Base-by-base conservation (phyloP, 2,329 filamentous ascomycete species). In the Phaeosphaeriaceae sp. region DNA sequence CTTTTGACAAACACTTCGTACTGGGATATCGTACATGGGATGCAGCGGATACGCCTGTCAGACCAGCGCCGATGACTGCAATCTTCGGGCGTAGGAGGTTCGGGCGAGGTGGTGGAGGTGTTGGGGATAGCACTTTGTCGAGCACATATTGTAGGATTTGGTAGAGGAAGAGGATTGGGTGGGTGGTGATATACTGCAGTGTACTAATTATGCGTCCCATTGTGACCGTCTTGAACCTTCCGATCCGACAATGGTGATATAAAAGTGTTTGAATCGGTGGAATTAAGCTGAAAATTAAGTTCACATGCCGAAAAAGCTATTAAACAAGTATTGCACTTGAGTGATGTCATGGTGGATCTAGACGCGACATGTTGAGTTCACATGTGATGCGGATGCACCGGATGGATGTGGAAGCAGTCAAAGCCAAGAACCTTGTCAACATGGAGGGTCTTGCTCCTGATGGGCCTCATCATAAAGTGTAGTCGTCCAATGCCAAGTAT, bases 31-130 rank as follows among this genome's bases (percentile, higher is more conserved):
- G 52, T 76, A 75, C 51, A 74, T 96, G 92, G 1, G 91, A 88
- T 0, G 93, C 93, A 8, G 91, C 88, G 1, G 91, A 92, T 2
- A 95, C 88, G 42, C 86, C 86, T 3, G 92, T 95, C 55, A 96
- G 82, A 8, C 81, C 81, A 43, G 81, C 81, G 8, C 80, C 81
- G 46, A 83, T 80, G 55, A 83, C 70, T 49, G 81, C 81, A 52
- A 83, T 81, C 48, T 78, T 88, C 15, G 91, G 89, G 26, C 89
- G 81, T 13, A 80, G 79, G n/a, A 91, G 79, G 7, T 82, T 80
- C 0, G 81, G 77, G 60, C 84, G 80, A 0, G 88, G 85, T 1
- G 84, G 82, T 0, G 91, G 92, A 4, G 92, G 88, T 5, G 79
- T 82, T 0, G 92, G 92, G 0, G 92, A 89, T 52, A 96, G 85